Conservation (phyloP, 106 monocot species). For the Acanthochlamys bracteata region DNA sequence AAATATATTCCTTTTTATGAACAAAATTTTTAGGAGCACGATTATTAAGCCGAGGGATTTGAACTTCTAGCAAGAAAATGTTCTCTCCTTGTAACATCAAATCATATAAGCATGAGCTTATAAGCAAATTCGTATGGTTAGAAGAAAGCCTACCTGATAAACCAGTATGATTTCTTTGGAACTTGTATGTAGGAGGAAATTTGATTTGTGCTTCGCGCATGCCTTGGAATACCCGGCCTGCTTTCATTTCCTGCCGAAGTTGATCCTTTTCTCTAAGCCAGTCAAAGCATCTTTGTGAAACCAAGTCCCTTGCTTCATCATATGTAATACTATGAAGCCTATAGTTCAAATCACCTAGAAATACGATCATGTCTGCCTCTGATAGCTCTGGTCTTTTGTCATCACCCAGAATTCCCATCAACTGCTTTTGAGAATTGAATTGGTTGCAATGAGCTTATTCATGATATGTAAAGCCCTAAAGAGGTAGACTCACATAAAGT, state of each 20-base stretch:
- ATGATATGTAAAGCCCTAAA: background rate
- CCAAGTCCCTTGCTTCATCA: constrained; percentile 73
- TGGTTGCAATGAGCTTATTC: too few relatives aligned
- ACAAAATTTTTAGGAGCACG: background rate
- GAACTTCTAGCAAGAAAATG: background rate
- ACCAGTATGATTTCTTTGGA: constrained; percentile 31
- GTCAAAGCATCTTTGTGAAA: constrained; percentile 75
- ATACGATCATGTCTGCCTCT: constrained; percentile 64
- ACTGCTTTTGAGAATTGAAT: constrained; percentile 28
- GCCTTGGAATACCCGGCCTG: constrained; percentile 49
- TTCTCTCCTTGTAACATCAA: background rate
- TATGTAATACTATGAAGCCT: constrained; percentile 50
- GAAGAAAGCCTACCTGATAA: constrained; percentile 23
- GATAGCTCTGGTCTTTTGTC: constrained; percentile 54
- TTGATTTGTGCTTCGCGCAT: constrained; percentile 38
- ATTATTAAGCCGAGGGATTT: background rate
- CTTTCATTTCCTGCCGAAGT: constrained; percentile 36
- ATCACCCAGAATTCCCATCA: constrained; percentile 33
- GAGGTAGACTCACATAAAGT: background rate
- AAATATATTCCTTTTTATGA: background rate
- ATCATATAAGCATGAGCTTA: background rate
- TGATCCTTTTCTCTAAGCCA: constrained; percentile 82
- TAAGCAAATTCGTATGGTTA: background rate
- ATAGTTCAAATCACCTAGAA: constrained; percentile 76
- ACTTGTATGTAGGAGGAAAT: constrained; percentile 55